A percentile compares a stretch with the other conserved stretches of the same genome.
phyloP scores from a whole-genome alignment of 352 stramenopile genomes.

The Globisporangium mamillatum region DNA sequence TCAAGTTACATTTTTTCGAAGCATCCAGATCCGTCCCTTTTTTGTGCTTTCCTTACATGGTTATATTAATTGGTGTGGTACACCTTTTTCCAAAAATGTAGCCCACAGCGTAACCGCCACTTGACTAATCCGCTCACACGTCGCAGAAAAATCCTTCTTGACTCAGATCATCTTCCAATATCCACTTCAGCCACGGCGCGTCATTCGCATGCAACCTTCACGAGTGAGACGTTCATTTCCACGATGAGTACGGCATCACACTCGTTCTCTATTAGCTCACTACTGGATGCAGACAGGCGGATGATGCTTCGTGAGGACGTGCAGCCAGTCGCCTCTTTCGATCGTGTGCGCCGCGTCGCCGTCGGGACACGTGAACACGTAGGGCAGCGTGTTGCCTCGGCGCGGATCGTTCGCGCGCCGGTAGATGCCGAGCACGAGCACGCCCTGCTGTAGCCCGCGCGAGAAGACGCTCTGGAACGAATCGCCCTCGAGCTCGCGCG shows the following conservation, averaged over 20 bases:
- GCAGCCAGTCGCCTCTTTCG: constrained; percentile 37
- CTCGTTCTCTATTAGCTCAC: neutral
- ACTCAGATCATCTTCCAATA: neutral
- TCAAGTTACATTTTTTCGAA: neutral
- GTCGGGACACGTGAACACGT: constrained; percentile 56
- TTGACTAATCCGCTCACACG: neutral
- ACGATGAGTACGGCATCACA: neutral
- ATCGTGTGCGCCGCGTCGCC: constrained; percentile 24
- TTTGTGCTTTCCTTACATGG: neutral
- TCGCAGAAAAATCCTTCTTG: neutral
- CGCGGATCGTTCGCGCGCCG: constrained; percentile 29
- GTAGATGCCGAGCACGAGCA: constrained; percentile 52
- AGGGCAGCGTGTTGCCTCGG: constrained; percentile 46
- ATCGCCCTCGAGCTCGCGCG: constrained; percentile 29
- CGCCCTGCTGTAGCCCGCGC: constrained; percentile 32
- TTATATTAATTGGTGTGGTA: neutral
- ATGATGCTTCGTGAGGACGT: constrained; percentile 33
- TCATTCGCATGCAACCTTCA: neutral
- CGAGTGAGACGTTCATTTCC: neutral
- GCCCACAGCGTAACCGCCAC: neutral
- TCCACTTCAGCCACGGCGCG: neutral
- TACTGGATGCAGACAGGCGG: constrained; percentile 31
- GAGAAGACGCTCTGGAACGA: constrained; percentile 42
- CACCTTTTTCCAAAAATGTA: too few species aligned
- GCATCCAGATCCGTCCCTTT: neutral